Percentiles rank a stretch among this genome's conserved stretches.
phyloP scores from a whole-genome alignment of 306 rosid species.

The Hippophae rhamnoides region DNA sequence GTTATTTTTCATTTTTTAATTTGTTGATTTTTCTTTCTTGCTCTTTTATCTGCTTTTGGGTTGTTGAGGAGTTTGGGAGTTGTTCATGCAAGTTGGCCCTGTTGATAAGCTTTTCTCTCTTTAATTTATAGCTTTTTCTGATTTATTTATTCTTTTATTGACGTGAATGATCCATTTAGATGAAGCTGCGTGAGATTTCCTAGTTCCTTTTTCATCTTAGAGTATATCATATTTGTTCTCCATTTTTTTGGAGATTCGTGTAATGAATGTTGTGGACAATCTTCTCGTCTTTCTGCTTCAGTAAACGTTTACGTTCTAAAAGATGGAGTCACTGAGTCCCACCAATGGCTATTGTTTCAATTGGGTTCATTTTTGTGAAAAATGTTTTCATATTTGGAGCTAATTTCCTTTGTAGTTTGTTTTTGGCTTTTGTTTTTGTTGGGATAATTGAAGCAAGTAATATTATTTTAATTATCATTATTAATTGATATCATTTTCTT shows the following conservation, averaged over 20 bases:
- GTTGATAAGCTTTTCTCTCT: conserved; percentile 30
- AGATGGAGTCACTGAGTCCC: conserved; percentile 77
- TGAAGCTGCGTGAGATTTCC: too few relatives aligned
- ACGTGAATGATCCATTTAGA: too few relatives aligned
- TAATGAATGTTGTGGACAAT: neutral
- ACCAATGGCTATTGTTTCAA: neutral
- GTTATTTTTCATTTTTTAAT: neutral
- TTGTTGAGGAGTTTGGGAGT: conserved; percentile 53
- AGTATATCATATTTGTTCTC: too few relatives aligned
- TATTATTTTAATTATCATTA: too few relatives aligned
- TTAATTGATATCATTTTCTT: too few relatives aligned
- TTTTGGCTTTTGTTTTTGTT: neutral
- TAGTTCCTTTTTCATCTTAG: too few relatives aligned
- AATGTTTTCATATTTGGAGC: neutral
- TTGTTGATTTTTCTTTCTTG: neutral
- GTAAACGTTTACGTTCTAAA: conserved; percentile 93
- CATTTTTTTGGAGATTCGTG: too few relatives aligned
- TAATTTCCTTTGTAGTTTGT: too few relatives aligned
- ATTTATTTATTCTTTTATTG: neutral
- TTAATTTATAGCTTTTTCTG: neutral
- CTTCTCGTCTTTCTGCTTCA: conserved; percentile 19
- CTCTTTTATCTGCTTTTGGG: conserved; percentile 10
- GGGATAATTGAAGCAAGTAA: neutral
- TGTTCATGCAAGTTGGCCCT: conserved; percentile 57
- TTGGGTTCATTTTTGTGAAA: too few relatives aligned